phyloP scores from a whole-genome alignment of 169 alveolate genomes.

The Babesia divergens region DNA sequence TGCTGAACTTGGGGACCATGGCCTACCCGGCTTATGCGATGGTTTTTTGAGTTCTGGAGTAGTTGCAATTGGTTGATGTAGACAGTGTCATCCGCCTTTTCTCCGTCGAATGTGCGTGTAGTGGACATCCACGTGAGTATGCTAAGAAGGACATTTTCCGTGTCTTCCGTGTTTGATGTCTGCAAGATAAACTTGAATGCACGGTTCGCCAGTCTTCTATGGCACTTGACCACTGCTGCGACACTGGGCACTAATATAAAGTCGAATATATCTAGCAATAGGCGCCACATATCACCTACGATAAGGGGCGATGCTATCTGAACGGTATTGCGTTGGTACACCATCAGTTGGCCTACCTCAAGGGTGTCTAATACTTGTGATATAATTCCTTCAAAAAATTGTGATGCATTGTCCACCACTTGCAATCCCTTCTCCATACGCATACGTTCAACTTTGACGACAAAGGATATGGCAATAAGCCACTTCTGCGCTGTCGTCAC shows the following conservation, averaged over 20 bases:
- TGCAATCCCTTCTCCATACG: not conserved
- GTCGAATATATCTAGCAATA: not conserved
- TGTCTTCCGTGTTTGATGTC: slow-evolving; percentile 5
- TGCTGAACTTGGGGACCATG: not conserved
- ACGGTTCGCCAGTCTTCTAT: slow-evolving; percentile 20
- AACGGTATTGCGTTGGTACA: not conserved
- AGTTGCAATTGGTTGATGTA: slow-evolving; percentile 18
- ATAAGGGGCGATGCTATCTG: not conserved
- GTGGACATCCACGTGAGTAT: slow-evolving; percentile 31
- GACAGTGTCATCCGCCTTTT: slow-evolving; percentile 20
- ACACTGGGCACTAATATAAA: slow-evolving; percentile 5
- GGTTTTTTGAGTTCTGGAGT: slow-evolving; percentile 26
- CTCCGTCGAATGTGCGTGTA: slow-evolving; percentile 22
- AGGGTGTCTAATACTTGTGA: slow-evolving; percentile 10
- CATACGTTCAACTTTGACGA: slow-evolving; percentile 15
- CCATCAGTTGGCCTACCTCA: not conserved
- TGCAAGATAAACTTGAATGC: slow-evolving; percentile 18
- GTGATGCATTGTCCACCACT: slow-evolving; percentile 4
- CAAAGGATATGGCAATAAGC: slow-evolving; percentile 9
- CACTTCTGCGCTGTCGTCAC: slow-evolving; percentile 20
- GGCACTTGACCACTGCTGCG: slow-evolving; percentile 25
- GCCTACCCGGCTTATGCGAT: slow-evolving; percentile 20
- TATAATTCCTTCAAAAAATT: slow-evolving; percentile 31
- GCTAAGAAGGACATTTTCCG: not conserved
- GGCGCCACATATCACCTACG: slow-evolving; percentile 4